Evolutionary conservation across 257 asterid species (phyloP).

Genomic region (Solanum pimpinellifolium): DNA sequence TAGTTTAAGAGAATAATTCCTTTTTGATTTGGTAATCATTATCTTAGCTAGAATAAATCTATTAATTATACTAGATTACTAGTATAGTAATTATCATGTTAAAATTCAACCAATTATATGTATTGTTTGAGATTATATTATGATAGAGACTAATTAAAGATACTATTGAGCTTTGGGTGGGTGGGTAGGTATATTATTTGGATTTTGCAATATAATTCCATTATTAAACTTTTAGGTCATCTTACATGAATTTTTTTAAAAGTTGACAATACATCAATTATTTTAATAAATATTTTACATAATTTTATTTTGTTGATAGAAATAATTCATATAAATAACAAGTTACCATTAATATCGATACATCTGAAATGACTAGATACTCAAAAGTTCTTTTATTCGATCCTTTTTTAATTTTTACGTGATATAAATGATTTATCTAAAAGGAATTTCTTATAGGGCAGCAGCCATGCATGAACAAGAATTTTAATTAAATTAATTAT

Average conservation of each 20-base stretch:
- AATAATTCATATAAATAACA: too few species aligned
- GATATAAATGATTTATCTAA: not conserved
- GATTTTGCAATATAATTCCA: not conserved
- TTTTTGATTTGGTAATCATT: not conserved
- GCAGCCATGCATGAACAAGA: not conserved
- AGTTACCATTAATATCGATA: too few species aligned
- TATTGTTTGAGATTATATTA: not conserved
- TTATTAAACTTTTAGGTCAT: not conserved
- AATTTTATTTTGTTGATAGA: too few species aligned
- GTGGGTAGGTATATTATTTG: not conserved
- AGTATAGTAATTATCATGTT: not conserved
- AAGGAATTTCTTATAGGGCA: not conserved
- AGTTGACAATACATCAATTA: not conserved
- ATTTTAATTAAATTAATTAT: not conserved
- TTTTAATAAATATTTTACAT: not conserved
- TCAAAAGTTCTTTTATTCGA: too few species aligned
- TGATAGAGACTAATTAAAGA: not conserved
- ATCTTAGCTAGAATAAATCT: not conserved
- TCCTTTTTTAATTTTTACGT: too few species aligned
- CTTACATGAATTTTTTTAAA: not conserved
- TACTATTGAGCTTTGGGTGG: not conserved
- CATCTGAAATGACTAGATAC: too few species aligned
- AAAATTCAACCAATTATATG: not conserved
- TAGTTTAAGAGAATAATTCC: not conserved
- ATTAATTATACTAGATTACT: not conserved